Conservation (phyloP, 2,329 filamentous ascomycete genomes). For the Xylariaceae sp. region DNA sequence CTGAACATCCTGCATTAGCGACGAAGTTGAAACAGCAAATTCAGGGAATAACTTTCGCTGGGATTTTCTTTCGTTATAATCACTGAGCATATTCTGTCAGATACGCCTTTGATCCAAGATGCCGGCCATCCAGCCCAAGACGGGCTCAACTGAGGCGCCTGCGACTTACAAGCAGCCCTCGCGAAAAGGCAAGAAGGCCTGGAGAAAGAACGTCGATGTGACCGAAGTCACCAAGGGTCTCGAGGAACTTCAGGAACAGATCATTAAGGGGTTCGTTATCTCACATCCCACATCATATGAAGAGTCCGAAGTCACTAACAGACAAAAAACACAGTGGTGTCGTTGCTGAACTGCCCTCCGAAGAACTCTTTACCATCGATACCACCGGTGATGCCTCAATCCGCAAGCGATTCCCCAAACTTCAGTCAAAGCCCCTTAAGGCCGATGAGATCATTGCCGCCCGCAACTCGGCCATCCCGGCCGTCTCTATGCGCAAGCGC, state of each 20-base stretch:
- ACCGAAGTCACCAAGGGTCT: conserved; percentile 79
- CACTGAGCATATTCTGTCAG: neutral
- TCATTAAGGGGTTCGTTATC: conserved; percentile 71
- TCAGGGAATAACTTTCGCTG: neutral
- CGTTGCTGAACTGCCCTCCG: conserved; percentile 73
- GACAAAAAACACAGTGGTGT: conserved; percentile 61
- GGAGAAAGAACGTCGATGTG: conserved; percentile 97
- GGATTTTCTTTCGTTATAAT: neutral
- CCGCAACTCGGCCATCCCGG: conserved; percentile 69
- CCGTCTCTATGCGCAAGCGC: conserved; percentile 74
- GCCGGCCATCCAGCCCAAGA: conserved; percentile 48
- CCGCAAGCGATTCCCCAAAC: conserved; percentile 57
- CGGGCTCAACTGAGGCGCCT: conserved; percentile 56
- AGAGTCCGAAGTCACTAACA: neutral
- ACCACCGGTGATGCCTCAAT: conserved; percentile 64
- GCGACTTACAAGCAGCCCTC: conserved; percentile 83
- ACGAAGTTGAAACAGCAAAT: neutral
- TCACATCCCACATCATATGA: neutral
- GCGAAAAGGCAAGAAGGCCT: conserved; percentile 96
- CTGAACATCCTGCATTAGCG: neutral
- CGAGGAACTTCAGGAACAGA: conserved; percentile 77
- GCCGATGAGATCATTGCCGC: conserved; percentile 86
- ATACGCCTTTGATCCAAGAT: conserved; percentile 33
- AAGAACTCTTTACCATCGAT: conserved; percentile 82
- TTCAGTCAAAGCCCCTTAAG: conserved; percentile 72